Conservation (phyloP, 148 eudicot species). For the Fagopyrum homotropicum region DNA sequence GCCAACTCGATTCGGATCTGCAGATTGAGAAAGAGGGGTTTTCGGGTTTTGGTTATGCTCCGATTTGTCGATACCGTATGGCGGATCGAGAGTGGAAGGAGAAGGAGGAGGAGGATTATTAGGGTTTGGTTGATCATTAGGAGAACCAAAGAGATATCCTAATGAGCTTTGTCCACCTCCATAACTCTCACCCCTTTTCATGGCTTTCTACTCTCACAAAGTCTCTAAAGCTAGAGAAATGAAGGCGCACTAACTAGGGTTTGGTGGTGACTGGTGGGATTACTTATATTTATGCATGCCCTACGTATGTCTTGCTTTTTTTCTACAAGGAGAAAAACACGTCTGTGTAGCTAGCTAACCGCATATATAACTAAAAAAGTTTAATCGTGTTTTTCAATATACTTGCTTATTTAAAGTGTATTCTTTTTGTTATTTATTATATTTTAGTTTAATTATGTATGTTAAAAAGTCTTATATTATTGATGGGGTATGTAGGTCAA, state of each 20-base stretch:
- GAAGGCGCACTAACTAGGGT: neutral
- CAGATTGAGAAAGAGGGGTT: conserved; percentile 15
- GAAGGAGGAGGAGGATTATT: conserved; percentile 25
- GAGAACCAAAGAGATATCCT: conserved; percentile 64
- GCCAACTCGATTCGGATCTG: conserved; percentile 14
- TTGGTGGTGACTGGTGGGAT: neutral
- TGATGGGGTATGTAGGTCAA: no score
- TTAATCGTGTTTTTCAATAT: no score
- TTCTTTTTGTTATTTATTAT: no score
- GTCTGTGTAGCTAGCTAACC: no score
- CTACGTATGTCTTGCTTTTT: neutral
- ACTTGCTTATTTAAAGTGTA: no score
- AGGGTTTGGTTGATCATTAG: conserved; percentile 18
- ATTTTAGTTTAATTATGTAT: no score
- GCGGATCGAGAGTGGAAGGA: conserved; percentile 35
- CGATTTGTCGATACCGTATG: conserved; percentile 43
- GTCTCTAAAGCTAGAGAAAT: neutral
- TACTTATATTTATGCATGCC: neutral
- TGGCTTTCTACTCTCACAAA: conserved; percentile 11
- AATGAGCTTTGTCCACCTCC: conserved; percentile 82
- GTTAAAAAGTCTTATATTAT: no score
- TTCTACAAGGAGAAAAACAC: no score
- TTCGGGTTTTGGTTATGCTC: conserved; percentile 18
- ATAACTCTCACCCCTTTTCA: conserved; percentile 67
- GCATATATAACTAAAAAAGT: no score